Conservation (phyloP, 495 filamentous ascomycete genomes). For the Letharia lupina region DNA sequence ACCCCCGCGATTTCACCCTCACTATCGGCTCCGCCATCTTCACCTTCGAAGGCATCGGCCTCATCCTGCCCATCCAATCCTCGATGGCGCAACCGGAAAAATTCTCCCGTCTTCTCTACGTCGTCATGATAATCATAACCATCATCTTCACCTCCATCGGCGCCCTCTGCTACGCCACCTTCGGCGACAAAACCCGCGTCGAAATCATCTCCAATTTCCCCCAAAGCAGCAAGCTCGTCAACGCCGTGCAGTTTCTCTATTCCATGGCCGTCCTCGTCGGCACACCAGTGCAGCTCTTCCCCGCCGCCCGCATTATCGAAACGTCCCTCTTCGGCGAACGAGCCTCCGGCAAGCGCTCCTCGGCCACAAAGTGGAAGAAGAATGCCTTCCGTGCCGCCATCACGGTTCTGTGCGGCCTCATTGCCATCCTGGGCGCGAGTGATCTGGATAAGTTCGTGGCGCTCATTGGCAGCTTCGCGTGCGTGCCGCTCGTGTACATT, state of each 20-base stretch:
- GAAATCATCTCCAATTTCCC: constrained; percentile 60
- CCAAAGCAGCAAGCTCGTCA: constrained; percentile 52
- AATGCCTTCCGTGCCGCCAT: constrained; percentile 46
- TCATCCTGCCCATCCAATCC: constrained; percentile 56
- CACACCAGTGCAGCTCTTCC: constrained; percentile 57
- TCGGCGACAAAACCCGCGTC: constrained; percentile 48
- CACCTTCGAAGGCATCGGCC: constrained; percentile 60
- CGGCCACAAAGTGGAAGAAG: constrained; percentile 57
- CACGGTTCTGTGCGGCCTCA: constrained; percentile 41
- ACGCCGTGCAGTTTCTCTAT: constrained; percentile 58
- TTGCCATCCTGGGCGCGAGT: constrained; percentile 46
- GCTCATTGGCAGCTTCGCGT: constrained; percentile 54
- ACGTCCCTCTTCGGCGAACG: constrained; percentile 43
- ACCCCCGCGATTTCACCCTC: constrained; percentile 51
- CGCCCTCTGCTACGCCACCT: constrained; percentile 56
- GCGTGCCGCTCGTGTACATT: constrained; percentile 42
- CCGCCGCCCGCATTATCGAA: constrained; percentile 54
- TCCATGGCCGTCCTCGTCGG: constrained; percentile 54
- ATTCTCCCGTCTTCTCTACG: constrained; percentile 48
- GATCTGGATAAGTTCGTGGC: constrained; percentile 59
- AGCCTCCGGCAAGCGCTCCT: constrained; percentile 45
- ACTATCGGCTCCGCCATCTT: constrained; percentile 58
- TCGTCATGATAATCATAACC: constrained; percentile 56
- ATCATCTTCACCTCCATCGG: constrained; percentile 55
- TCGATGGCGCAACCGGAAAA: constrained; percentile 53